Base-by-base conservation (phyloP, 2,329 filamentous ascomycete species). In the Eurotiales sp. region DNA sequence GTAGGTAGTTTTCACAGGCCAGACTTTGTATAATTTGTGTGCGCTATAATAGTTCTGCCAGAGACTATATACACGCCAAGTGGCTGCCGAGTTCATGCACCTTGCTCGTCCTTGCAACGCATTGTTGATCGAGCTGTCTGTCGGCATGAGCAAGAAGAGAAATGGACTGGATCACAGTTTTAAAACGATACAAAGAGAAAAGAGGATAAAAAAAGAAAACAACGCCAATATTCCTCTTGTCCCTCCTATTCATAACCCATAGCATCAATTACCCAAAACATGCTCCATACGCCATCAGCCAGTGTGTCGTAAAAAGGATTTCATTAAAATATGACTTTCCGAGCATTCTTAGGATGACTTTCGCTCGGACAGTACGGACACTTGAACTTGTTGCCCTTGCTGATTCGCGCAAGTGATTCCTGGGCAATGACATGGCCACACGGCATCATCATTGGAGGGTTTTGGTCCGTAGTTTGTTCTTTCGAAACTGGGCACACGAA, bases 401-500 rank as follows among this genome's bases (percentile, higher is more conserved):
- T 85, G 37, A 97, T 77, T 63, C 84, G 85, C 54, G 87, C 82
- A 46, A 99, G 73, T 29, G 86, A 90, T 63, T 96, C 91, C 57
- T 85, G 81, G 15, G 90, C 91, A 54, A 99, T 85, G 47, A 96
- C 92, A 72, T 99, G 93, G 5, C 93, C 92, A 64, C 93, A 99
- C 0, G 89, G 88, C 64, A 99, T 84, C 82, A 96, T 93, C 87
- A 97, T 95, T 2, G 93, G 90, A 10, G 93, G 93, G 67, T 99
- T 99, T 21, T 79, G 74, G 63, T 95, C 90, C 0, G 92, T 99
- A 0, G 88, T 90, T 70, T 99, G 93, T 66, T 96, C 93, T 69
- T 97, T 97, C 62, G 87, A 91, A 4, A 99, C 93, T 0, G 93
- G 93, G 64, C 93, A 99, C 37, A 99, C 93, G 66, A 99, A 99